A percentile compares a stretch with the other conserved stretches of the same genome.
Conservation (phyloP, 495 filamentous ascomycete genomes). For the Penicillium canariense region DNA sequence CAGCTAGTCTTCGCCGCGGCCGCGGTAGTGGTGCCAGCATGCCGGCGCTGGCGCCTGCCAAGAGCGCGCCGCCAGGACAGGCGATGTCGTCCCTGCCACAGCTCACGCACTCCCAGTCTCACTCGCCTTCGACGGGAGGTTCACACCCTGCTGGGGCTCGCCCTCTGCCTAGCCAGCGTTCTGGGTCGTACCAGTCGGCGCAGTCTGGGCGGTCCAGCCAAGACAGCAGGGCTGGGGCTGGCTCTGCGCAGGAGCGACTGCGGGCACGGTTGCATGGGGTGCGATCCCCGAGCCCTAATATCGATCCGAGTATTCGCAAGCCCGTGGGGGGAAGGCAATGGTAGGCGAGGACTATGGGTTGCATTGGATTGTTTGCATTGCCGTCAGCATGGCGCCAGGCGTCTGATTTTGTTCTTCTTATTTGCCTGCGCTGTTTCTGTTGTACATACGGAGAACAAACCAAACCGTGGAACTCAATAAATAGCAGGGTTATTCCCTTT, state of each 20-base stretch:
- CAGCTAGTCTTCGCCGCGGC: conserved; percentile 54
- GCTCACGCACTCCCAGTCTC: conserved; percentile 14
- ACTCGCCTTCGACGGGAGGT: conserved; percentile 17
- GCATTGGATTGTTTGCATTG: conserved; percentile 19
- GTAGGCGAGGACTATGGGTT: not conserved
- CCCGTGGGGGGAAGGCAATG: conserved; percentile 32
- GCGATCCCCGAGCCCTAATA: conserved; percentile 38
- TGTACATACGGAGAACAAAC: not conserved
- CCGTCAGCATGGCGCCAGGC: conserved; percentile 25
- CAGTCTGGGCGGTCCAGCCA: conserved; percentile 36
- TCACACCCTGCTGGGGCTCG: conserved; percentile 47
- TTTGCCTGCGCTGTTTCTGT: not conserved
- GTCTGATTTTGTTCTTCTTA: conserved; percentile 12
- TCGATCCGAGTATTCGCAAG: conserved; percentile 38
- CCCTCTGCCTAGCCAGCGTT: conserved; percentile 67
- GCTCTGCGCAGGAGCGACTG: conserved; percentile 64
- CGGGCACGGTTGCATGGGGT: conserved; percentile 64
- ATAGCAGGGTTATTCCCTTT: not conserved
- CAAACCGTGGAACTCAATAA: not conserved
- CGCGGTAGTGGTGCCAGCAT: conserved; percentile 21
- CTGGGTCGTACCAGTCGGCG: conserved; percentile 65
- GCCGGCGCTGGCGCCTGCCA: conserved; percentile 23
- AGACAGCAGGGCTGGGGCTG: conserved; percentile 42
- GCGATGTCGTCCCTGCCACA: conserved; percentile 15
- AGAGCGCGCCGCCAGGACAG: conserved; percentile 24